These are phyloP conservation scores for Atkinsonella hypoxylon DNA, from an alignment of 2,329 filamentous ascomycete species.

Conservation along the genomic window DNA sequence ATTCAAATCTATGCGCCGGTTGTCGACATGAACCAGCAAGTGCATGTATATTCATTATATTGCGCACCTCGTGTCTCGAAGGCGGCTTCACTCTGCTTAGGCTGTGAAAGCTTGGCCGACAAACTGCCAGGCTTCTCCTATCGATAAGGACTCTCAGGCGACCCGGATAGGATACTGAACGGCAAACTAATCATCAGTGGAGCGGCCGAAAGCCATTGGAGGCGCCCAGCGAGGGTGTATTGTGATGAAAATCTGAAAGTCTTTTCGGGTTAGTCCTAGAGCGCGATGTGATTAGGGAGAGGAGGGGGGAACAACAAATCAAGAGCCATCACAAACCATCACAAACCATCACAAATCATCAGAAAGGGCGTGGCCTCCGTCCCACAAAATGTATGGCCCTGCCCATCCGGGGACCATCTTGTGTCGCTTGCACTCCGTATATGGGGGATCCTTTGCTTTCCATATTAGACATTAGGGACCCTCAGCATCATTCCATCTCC, in stretches of 20 bases:
- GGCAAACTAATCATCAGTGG: background rate
- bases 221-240: constrained; percentile 1
- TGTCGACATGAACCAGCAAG: background rate
- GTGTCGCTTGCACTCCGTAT: background rate
- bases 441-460: background rate
- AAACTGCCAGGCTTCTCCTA: background rate
- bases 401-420: background rate
- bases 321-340: background rate
- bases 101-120: background rate
- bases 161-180: background rate
- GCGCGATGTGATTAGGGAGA: background rate
- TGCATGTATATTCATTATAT: background rate
- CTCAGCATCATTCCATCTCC: constrained; percentile 1
- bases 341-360: too few relatives aligned
- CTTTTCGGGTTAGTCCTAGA: background rate
- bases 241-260: constrained; percentile 8
- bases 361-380: constrained; percentile 1
- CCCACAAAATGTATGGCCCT: constrained; percentile 3
- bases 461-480: background rate
- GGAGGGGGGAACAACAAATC: background rate
- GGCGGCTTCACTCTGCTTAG: background rate
- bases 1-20: background rate
- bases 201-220: background rate
- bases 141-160: background rate
- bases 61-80: background rate